Evolutionary conservation across 2,329 filamentous ascomycete species (phyloP).

Genomic region (Orbilia brochopaga): DNA sequence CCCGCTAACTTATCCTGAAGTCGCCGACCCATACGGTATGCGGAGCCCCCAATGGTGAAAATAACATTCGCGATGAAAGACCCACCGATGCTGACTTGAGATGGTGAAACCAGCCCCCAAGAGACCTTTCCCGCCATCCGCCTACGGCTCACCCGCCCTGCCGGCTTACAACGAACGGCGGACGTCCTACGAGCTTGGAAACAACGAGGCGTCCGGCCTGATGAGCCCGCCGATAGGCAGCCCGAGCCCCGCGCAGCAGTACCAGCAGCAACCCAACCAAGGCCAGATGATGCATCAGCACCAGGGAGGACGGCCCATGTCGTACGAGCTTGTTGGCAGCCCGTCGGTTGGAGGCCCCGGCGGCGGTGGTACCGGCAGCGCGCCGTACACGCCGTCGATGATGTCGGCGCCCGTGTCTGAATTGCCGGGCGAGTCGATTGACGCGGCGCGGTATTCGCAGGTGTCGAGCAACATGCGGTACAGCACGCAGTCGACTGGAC

Average conservation of each 20-base stretch:
- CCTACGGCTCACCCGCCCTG: constrained; percentile 36
- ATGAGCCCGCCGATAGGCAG: constrained; percentile 36
- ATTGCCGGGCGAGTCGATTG: constrained; percentile 26
- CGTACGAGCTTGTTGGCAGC: constrained; percentile 41
- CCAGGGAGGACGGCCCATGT: constrained; percentile 28
- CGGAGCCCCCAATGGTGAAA: no score
- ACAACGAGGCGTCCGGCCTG: constrained; percentile 20
- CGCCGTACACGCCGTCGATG: constrained; percentile 23
- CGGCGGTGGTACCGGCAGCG: neutral
- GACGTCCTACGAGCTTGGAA: constrained; percentile 38
- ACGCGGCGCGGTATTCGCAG: constrained; percentile 35
- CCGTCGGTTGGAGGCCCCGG: constrained; percentile 5
- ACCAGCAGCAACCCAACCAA: no score
- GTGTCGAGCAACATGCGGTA: constrained; percentile 39
- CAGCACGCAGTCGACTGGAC: constrained; percentile 13
- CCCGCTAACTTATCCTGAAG: constrained; percentile 41
- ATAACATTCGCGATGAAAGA: no score
- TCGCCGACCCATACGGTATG: constrained; percentile 42
- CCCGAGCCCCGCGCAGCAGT: constrained; percentile 4
- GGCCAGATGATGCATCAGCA: neutral
- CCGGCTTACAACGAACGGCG: constrained; percentile 35
- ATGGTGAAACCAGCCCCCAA: constrained; percentile 27
- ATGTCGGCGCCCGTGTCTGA: constrained; percentile 36
- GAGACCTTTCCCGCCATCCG: constrained; percentile 36
- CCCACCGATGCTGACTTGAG: no score